Conservation (phyloP, 106 monocot genomes). For the Amphibolis antarctica region DNA sequence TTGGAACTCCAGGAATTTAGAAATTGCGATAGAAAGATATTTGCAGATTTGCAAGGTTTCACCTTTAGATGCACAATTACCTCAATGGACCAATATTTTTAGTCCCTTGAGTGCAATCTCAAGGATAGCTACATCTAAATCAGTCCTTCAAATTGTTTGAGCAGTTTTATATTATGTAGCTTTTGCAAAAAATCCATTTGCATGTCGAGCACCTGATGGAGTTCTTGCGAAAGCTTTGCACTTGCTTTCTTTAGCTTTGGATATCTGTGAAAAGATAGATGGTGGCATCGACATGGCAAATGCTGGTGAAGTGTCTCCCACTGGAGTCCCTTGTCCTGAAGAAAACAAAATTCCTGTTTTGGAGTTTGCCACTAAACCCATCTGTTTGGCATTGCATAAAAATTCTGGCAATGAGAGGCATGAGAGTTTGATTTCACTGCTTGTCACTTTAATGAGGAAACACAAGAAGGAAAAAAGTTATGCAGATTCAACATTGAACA, state of each 20-base stretch:
- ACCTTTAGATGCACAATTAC: constrained; percentile 63
- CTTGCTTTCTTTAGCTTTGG: constrained; percentile 59
- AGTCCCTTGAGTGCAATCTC: constrained; percentile 37
- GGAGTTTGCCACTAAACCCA: constrained; percentile 40
- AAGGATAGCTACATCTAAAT: constrained; percentile 69
- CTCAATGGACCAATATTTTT: constrained; percentile 59
- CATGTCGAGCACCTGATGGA: constrained; percentile 61
- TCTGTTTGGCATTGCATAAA: constrained; percentile 16
- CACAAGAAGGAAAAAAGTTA: constrained; percentile 44
- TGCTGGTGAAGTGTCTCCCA: neutral
- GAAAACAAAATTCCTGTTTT: constrained; percentile 34
- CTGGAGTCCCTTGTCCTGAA: neutral
- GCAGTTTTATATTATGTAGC: constrained; percentile 68
- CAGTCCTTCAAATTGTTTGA: constrained; percentile 39
- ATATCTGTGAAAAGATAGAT: constrained; percentile 53
- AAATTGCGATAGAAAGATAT: constrained; percentile 88
- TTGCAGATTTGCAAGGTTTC: constrained; percentile 51
- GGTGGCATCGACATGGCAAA: neutral
- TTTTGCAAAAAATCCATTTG: constrained; percentile 34
- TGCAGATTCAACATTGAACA: constrained; percentile 41
- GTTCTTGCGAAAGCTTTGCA: constrained; percentile 83
- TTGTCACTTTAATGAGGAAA: constrained; percentile 57
- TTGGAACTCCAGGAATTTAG: constrained; percentile 74
- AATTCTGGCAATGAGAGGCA: constrained; percentile 24
- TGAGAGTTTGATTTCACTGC: constrained; percentile 60